Evolutionary conservation across 441 rosid species (phyloP), one percentile per base, ranked within the genome.

Genomic region (Gossypium gossypioides): DNA sequence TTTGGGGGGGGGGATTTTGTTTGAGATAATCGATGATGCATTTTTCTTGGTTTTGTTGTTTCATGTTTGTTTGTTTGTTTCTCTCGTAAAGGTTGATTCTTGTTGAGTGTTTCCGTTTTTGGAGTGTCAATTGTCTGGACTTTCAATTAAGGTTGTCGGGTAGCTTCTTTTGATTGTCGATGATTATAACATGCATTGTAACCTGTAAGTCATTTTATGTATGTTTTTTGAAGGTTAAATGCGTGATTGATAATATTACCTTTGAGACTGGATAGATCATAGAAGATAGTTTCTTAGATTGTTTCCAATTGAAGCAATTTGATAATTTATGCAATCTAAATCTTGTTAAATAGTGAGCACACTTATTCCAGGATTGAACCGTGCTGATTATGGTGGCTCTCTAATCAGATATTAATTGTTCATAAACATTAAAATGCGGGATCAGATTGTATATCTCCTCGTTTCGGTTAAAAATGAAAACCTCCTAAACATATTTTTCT

Each of bases 1-100:
- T 63, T 32, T 0, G 7, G 37, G 34, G 6, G 6, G 34, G 6
- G 6, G 65, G 68, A 18, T 57, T 12, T 74, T 32, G 25, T 62
- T 27, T 40, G 42, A 71, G 76, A 79, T 72, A 48, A 68, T 57
- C 16, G 2, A n/a, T 66, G 71, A 40, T 46, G 19, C 51, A 13
- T 27, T 65, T 55, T 75, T 34, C 48, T 63, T 6, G 24, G 60
- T 51, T 69, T n/a, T 19, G 29, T 21, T 51, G 9, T 6, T 54
- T 52, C 12, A 52, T 40, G 29, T n/a, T 65, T 2, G 29, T n/a
- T 65, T 2, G 34, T 2, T n/a, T 66, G 21, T 32, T 19, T 40
- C 37, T 18, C 15, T 62, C 3, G 9, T 3, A 16, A 18, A 62
- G 68, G 7, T 37, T 62, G 25, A 18, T 37, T 62, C 27, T 18